These are phyloP conservation scores for Anthostomella pinea DNA, from an alignment of 2,329 filamentous ascomycete genomes.

Conservation along the genomic window DNA sequence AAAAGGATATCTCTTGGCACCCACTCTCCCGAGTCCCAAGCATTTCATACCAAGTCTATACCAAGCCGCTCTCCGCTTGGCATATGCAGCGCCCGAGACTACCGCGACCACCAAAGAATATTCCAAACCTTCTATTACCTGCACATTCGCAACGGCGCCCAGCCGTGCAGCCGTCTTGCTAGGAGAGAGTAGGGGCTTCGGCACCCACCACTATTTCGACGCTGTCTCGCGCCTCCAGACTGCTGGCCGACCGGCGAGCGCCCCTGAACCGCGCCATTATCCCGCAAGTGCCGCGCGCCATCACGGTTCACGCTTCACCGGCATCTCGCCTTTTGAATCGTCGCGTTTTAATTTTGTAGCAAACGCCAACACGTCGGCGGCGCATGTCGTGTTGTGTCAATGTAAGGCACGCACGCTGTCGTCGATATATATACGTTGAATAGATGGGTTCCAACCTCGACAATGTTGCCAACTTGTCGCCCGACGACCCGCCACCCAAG, in stretches of 20 bases:
- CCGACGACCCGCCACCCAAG: constrained; percentile 39
- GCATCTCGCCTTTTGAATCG: too few relatives aligned
- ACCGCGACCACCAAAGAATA: too few relatives aligned
- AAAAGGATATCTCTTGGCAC: constrained; percentile 28
- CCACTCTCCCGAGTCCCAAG: constrained; percentile 15
- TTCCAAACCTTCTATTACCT: constrained; percentile 11
- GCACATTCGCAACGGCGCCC: constrained; percentile 13
- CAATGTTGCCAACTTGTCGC: constrained; percentile 36
- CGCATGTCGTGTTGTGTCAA: constrained; percentile 27
- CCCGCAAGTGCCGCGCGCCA: constrained; percentile 3
- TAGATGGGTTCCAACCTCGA: constrained; percentile 47
- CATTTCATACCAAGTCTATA: constrained; percentile 27
- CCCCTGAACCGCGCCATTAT: not conserved
- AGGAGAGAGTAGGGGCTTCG: too few relatives aligned
- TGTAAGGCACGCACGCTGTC: constrained; percentile 29
- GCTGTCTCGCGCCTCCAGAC: too few relatives aligned
- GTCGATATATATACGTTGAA: constrained; percentile 29
- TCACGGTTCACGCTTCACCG: too few relatives aligned
- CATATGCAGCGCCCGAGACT: constrained; percentile 29
- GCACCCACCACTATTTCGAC: too few relatives aligned
- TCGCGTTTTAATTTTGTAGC: not conserved
- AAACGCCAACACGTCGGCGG: constrained; percentile 11
- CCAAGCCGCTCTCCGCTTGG: constrained; percentile 30
- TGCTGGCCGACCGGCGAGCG: not conserved
- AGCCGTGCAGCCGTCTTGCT: too few relatives aligned